Evolutionary conservation across 2,329 filamentous ascomycete genomes (phyloP).

Genomic region (Colletotrichum sidae): DNA sequence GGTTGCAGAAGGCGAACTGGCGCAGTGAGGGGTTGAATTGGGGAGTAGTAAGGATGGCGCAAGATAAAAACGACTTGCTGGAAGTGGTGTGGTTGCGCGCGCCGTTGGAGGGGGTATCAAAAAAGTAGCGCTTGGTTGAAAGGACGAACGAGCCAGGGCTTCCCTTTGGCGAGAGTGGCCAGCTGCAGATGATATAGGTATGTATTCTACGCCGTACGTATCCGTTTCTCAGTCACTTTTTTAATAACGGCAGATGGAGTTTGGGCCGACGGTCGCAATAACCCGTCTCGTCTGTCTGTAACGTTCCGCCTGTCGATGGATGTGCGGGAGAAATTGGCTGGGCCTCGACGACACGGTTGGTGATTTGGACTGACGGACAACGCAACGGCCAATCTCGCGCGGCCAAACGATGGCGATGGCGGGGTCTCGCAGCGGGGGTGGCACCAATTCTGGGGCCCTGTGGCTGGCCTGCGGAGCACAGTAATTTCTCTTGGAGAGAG

Average conservation of each 20-base stretch:
- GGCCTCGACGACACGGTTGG: constrained; percentile 20
- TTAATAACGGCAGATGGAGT: not conserved
- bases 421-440: constrained; percentile 38
- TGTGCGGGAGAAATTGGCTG: constrained; percentile 36
- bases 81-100: not conserved
- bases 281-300: constrained; percentile 35
- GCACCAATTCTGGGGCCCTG: constrained; percentile 32
- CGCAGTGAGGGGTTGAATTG: constrained; percentile 22
- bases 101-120: constrained; percentile 29
- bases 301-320: constrained; percentile 26
- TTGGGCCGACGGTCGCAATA: constrained; percentile 34
- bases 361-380: constrained; percentile 14
- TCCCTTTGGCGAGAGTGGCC: not conserved
- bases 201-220: constrained; percentile 18
- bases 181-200: constrained; percentile 24
- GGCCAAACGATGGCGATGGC: constrained; percentile 29
- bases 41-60: not conserved
- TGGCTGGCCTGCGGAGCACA: constrained; percentile 36
- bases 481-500: constrained; percentile 28
- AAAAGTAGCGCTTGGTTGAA: constrained; percentile 19
- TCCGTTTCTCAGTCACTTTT: too few species aligned
- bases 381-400: constrained; percentile 33
- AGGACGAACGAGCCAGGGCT: not conserved
- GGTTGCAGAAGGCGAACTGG: constrained; percentile 24
- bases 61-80: too few species aligned